These are phyloP conservation scores for Bertia moriformis DNA, from an alignment of 2,329 filamentous ascomycete species.

Conservation along the genomic window DNA sequence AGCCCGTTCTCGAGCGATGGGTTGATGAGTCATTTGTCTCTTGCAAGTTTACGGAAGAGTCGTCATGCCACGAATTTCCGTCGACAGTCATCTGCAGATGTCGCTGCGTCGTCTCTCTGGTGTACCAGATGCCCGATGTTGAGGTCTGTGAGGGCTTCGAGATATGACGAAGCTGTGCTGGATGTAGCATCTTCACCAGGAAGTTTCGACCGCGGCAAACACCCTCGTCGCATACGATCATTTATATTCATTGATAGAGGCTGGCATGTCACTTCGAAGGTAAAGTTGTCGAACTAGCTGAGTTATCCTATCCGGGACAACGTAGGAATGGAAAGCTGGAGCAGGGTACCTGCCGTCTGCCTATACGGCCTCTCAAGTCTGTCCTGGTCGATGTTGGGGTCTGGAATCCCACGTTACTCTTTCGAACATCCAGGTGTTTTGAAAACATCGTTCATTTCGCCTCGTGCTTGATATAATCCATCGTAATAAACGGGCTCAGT, in stretches of 20 bases:
- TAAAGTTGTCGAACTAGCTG: constrained; percentile 8
- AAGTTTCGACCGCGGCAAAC: constrained; percentile 8
- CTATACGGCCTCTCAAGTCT: constrained; percentile 18
- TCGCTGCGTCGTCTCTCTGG: constrained; percentile 21
- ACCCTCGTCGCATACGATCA: constrained; percentile 13
- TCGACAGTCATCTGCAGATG: constrained; percentile 12
- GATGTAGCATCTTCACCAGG: constrained; percentile 10
- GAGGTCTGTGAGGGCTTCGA: constrained; percentile 19
- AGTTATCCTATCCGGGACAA: constrained; percentile 24
- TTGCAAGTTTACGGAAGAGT: constrained; percentile 14
- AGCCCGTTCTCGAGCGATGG: constrained; percentile 6
- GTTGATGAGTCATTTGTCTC: constrained; percentile 6
- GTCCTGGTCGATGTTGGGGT: constrained; percentile 15
- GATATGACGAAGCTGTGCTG: constrained; percentile 19
- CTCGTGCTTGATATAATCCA: constrained; percentile 17
- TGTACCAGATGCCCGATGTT: constrained; percentile 21
- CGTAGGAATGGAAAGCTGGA: constrained; percentile 17
- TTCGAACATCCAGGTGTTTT: constrained; percentile 9
- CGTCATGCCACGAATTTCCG: constrained; percentile 17
- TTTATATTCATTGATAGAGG: constrained; percentile 27
- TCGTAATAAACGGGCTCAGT: constrained; percentile 20
- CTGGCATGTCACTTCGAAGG: constrained; percentile 13
- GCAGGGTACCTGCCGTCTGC: constrained; percentile 22
- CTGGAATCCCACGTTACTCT: constrained; percentile 13
- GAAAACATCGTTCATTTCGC: constrained; percentile 12